A percentile compares a stretch with the other conserved stretches of the same genome.
phyloP scores from a whole-genome alignment of 371 early-diverging fungal genomes.

The Mortierella sp. region DNA sequence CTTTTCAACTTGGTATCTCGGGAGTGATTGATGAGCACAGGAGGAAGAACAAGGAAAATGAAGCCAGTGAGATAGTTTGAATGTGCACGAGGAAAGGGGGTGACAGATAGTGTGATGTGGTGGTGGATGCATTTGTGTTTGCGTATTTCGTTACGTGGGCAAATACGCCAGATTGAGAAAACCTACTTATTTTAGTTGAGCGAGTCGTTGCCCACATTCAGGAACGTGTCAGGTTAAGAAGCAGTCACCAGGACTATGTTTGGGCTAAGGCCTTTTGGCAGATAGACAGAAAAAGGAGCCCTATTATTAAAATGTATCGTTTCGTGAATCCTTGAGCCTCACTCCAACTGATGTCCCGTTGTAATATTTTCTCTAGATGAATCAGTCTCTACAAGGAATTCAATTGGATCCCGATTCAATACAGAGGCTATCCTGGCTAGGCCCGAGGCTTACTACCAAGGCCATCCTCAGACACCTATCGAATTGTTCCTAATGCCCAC shows the following conservation, averaged over 20 bases:
- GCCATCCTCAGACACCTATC: constrained; percentile 30
- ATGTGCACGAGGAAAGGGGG: too few relatives aligned
- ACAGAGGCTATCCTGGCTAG: constrained; percentile 24
- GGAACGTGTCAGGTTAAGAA: constrained; percentile 25
- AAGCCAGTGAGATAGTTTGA: too few relatives aligned
- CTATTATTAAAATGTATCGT: too few relatives aligned
- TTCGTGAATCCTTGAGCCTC: background rate
- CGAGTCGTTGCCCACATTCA: constrained; percentile 37
- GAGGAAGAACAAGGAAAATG: too few relatives aligned
- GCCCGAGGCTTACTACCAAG: constrained; percentile 37
- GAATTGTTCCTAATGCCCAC: constrained; percentile 47
- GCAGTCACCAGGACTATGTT: background rate
- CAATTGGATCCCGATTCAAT: constrained; percentile 23
- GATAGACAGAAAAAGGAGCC: background rate
- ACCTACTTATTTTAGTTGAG: background rate
- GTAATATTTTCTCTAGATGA: constrained; percentile 22
- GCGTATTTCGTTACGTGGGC: too few relatives aligned
- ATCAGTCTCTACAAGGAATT: constrained; percentile 8
- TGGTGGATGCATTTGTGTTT: too few relatives aligned
- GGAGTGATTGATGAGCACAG: too few relatives aligned
- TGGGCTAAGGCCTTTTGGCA: background rate
- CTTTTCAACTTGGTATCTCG: too few relatives aligned
- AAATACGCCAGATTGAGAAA: background rate
- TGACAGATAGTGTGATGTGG: too few relatives aligned
- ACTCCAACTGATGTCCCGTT: background rate